phyloP scores from a whole-genome alignment of 2,329 filamentous ascomycete genomes.

The Aureobasidium leucospermi region DNA sequence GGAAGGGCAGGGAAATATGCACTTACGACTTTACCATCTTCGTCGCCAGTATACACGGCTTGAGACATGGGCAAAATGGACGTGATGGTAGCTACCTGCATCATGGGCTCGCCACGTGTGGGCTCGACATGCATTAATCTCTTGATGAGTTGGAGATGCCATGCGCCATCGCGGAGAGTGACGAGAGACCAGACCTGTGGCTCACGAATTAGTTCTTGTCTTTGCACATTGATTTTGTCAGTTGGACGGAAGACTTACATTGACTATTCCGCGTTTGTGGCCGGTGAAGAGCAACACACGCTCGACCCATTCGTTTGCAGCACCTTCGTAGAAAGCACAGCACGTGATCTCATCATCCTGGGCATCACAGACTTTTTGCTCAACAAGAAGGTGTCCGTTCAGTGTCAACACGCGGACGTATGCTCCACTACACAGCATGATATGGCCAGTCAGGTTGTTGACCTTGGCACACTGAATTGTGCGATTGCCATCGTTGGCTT shows the following conservation, averaged over 20 bases:
- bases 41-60: slow-evolving; percentile 87
- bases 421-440: slow-evolving; percentile 72
- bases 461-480: slow-evolving; percentile 66
- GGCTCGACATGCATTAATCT: slow-evolving; percentile 72
- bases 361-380: slow-evolving; percentile 69
- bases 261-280: slow-evolving; percentile 75
- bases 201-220: background rate
- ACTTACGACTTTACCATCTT: slow-evolving; percentile 82
- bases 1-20: background rate
- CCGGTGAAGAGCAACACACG: slow-evolving; percentile 82
- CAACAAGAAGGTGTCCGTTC: slow-evolving; percentile 75
- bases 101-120: slow-evolving; percentile 52
- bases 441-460: slow-evolving; percentile 85
- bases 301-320: slow-evolving; percentile 85
- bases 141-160: slow-evolving; percentile 71
- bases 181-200: slow-evolving; percentile 50
- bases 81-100: slow-evolving; percentile 62
- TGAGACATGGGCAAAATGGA: slow-evolving; percentile 78
- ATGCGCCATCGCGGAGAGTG: slow-evolving; percentile 54
- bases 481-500: slow-evolving; percentile 53
- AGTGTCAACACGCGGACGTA: slow-evolving; percentile 75
- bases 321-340: slow-evolving; percentile 88
- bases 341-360: slow-evolving; percentile 64
- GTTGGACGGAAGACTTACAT: slow-evolving; percentile 47
- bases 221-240: background rate